A percentile compares a stretch with the other conserved stretches of the same genome.
These are phyloP conservation scores for Beverwykella pulmonaria DNA, from an alignment of 495 filamentous ascomycete species.

Conservation along the genomic window DNA sequence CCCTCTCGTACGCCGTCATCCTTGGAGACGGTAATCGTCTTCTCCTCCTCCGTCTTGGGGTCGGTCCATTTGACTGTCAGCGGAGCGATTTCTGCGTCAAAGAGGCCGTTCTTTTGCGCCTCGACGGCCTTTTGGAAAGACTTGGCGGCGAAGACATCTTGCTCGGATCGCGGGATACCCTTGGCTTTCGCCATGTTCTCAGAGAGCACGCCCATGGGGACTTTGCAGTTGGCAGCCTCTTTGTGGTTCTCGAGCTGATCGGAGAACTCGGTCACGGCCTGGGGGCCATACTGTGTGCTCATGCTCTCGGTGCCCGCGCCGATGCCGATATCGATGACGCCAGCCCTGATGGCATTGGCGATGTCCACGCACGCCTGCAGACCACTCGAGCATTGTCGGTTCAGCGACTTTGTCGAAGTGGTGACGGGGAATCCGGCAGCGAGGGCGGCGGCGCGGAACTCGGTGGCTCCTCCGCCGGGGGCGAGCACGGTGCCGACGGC, in stretches of 20 bases:
- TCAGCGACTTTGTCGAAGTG: conserved; percentile 79
- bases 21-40: conserved; percentile 76
- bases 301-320: conserved; percentile 98
- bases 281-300: conserved; percentile 89
- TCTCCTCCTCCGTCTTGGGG: conserved; percentile 86
- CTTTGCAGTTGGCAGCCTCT: conserved; percentile 92
- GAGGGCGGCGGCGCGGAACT: conserved; percentile 90
- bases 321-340: conserved; percentile 94
- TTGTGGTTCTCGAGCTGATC: conserved; percentile 82
- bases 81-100: conserved; percentile 90
- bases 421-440: conserved; percentile 88
- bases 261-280: conserved; percentile 90
- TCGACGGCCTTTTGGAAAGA: conserved; percentile 87
- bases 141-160: conserved; percentile 86
- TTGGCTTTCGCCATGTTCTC: conserved; percentile 93
- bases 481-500: conserved; percentile 89
- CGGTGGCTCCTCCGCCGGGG: conserved; percentile 92
- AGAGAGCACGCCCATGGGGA: conserved; percentile 93
- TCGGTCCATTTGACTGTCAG: conserved; percentile 81
- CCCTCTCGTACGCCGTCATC: conserved; percentile 88
- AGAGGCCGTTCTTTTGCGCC: conserved; percentile 86
- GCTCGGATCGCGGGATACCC: conserved; percentile 67
- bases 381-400: conserved; percentile 89
- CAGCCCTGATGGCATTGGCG: conserved; percentile 81
- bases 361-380: conserved; percentile 90